A percentile compares a stretch with the other conserved stretches of the same genome.
phyloP scores from a whole-genome alignment of 306 rosid species.

The Casuarina cunninghamiana region DNA sequence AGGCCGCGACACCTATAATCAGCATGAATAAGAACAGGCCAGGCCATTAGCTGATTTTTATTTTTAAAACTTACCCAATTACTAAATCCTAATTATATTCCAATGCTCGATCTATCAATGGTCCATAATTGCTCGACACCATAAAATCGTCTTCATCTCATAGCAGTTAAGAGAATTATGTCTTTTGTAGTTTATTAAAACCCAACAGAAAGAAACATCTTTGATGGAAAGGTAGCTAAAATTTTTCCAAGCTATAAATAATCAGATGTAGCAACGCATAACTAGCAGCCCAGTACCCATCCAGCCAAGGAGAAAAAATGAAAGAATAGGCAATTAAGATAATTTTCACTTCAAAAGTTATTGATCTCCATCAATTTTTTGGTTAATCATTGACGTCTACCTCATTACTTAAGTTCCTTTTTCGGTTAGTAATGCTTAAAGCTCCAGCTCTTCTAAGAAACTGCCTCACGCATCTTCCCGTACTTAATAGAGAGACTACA shows the following conservation, averaged over 20 bases:
- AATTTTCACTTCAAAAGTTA: background rate
- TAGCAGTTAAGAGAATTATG: too few species aligned
- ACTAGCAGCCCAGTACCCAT: background rate
- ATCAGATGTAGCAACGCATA: background rate
- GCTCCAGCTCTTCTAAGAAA: background rate
- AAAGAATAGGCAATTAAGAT: background rate
- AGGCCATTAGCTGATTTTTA: background rate
- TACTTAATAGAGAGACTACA: background rate
- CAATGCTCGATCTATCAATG: background rate
- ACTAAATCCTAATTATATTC: background rate
- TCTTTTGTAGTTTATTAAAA: background rate
- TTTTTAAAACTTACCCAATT: background rate
- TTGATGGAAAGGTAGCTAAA: background rate
- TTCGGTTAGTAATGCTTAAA: background rate
- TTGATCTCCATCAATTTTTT: background rate
- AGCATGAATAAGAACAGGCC: background rate
- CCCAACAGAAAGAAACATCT: background rate
- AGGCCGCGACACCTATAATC: constrained; percentile 40
- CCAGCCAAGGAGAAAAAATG: background rate
- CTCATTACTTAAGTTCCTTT: background rate
- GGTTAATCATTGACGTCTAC: background rate
- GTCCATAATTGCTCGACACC: too few species aligned
- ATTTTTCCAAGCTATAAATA: background rate
- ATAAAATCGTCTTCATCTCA: too few species aligned
- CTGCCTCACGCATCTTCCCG: background rate